Base-by-base conservation (phyloP, 148 eudicot species). In the Cornus controversa region DNA sequence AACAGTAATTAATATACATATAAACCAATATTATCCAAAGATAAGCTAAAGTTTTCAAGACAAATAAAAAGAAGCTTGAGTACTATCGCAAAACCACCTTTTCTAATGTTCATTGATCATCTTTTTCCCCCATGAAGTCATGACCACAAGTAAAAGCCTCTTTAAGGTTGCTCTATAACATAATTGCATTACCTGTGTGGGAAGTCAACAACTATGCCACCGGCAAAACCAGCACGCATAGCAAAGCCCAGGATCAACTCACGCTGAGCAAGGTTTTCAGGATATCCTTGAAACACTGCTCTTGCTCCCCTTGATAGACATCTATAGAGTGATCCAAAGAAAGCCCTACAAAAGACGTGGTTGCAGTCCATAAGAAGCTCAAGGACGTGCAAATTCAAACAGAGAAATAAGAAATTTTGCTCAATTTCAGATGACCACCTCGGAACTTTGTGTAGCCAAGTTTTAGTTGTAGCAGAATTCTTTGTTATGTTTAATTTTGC, bases 221-320 rank as follows among this genome's bases (percentile, higher is more conserved):
- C 99, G 84, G 93, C 88, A 84, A 96, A 96, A 25, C 99, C 99
- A 90, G 98, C 93, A 76, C 91, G 91, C 98, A 93, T 96, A 18
- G 99, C 99, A 81, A 26, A 90, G 73, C 88, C 54, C 2, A 89
- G 78, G 65, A 96, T 89, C 82, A 96, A 84, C 81, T 91, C 92
- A 70, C 99, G 93, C 82, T 96, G 99, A 36, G 91, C 93, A 68
- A 82, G 23, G 83, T 90, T 96, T 86, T 96, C 98, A 23, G 99
- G 98, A 84, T 95, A 93, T 54, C 91, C 80, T 83, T 93, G 99
- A 79, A 93, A 83, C 15, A 91, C 98, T 25, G 94, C 99, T 71
- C 94, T 93, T 65, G 99, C 99, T 76, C 99, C 99, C 78, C 98
- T 88, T 23, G 94, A 83, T 78, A 96, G 84, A 81, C 80, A 82